Evolutionary conservation across 495 filamentous ascomycete species (phyloP).

Genomic region (Diplogelasinospora grovesii): DNA sequence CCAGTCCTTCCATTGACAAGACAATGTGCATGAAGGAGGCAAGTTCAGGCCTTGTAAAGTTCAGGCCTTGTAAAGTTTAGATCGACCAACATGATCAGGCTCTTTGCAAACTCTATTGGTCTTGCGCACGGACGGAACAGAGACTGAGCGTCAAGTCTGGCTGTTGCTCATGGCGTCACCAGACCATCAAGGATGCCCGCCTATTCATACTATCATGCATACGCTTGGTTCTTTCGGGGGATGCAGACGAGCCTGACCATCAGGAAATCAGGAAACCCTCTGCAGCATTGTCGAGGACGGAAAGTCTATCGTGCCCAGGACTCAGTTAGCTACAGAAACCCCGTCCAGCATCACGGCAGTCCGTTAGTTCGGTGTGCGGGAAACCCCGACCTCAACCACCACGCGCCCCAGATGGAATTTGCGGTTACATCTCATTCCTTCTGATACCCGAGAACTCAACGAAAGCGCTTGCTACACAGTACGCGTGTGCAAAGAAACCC

Average conservation of each 20-base stretch:
- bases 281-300: not conserved
- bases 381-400: too few species aligned
- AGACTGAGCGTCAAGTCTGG: conserved; percentile 11
- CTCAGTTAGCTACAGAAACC: not conserved
- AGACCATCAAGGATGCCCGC: not conserved
- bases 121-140: conserved; percentile 16
- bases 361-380: too few species aligned
- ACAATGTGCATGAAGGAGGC: too few species aligned
- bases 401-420: not conserved
- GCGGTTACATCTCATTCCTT: not conserved
- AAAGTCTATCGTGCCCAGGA: not conserved
- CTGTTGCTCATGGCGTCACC: conserved; percentile 10
- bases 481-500: too few species aligned
- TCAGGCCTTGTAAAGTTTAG: too few species aligned
- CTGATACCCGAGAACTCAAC: too few species aligned
- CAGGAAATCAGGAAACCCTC: not conserved
- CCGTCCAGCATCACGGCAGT: not conserved
- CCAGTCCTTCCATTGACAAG: not conserved
- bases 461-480: too few species aligned
- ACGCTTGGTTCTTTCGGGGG: not conserved
- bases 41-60: too few species aligned
- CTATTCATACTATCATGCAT: too few species aligned
- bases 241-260: not conserved
- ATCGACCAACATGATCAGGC: too few species aligned
- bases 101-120: conserved; percentile 10